phyloP scores from a whole-genome alignment of 768 basidiomycete genomes.

The Tricholoma furcatifolium region DNA sequence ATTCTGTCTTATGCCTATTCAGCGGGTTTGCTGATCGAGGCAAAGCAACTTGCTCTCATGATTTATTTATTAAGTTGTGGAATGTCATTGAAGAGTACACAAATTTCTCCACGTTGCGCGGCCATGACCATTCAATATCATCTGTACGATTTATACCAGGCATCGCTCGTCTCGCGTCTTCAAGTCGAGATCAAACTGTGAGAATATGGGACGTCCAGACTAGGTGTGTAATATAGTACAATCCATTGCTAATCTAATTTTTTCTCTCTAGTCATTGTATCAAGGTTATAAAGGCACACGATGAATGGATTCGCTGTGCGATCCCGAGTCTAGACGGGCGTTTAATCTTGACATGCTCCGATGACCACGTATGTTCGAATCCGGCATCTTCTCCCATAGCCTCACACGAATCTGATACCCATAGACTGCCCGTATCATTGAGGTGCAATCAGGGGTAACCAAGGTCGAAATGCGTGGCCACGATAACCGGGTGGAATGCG shows the following conservation, averaged over 20 bases:
- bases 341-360: conserved; percentile 59
- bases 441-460: conserved; percentile 55
- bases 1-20: background rate
- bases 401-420: background rate
- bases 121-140: conserved; percentile 76
- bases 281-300: conserved; percentile 59
- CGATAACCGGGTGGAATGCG: conserved; percentile 67
- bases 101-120: conserved; percentile 39
- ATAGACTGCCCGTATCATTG: conserved; percentile 66
- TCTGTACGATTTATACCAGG: conserved; percentile 67
- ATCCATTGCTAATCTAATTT: background rate
- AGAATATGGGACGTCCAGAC: conserved; percentile 69
- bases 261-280: conserved; percentile 52
- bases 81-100: conserved; percentile 25
- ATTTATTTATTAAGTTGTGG: conserved; percentile 42
- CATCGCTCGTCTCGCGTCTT: conserved; percentile 62
- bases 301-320: conserved; percentile 62
- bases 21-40: background rate
- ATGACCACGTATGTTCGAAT: conserved; percentile 55
- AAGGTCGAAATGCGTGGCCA: conserved; percentile 71
- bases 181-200: conserved; percentile 70
- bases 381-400: background rate
- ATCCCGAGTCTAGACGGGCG: conserved; percentile 52
- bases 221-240: conserved; percentile 39
- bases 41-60: conserved; percentile 22